Evolutionary conservation across 495 filamentous ascomycete genomes (phyloP), one percentile per base, ranked within the genome.

Genomic region (Daldinia grandis): DNA sequence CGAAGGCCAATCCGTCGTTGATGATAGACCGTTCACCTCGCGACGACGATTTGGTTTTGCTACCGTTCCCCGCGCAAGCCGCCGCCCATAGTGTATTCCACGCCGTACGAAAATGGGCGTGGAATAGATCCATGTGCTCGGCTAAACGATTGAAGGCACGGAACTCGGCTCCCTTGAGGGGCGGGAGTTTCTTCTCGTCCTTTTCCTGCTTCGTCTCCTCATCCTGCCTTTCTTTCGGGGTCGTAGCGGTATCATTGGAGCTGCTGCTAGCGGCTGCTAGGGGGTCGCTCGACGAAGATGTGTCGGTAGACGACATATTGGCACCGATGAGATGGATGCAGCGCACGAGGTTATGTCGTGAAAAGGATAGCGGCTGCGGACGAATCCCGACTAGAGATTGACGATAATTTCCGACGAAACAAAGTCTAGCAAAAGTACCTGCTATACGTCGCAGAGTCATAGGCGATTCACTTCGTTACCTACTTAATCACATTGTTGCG

Each of bases 51-150:
- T 72, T 72, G 21, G 8, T 31, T 66, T 79, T 82, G 59, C 81
- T 81, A 3, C 88, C 84, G 63, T 85, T 85, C 57, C 80, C 78
- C 64, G 78, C 76, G 15, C 76, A 78, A 74, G 83, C 87, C 31
- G 91, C 89, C 27, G 78, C 80, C 78, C 90, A 87, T 50, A 96
- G 84, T 7, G 85, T 72, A 50, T 87, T 90, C 91, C 92, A 97
- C 15, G 87, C 83, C 49, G 82, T 75, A 19, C 92, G 90, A 82
- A 95, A 95, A 80, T 91, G 85, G 66, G 90, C 88, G 81, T 96
- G 93, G 89, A 90, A 92, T 33, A 86, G 81, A 28, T 95, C 88
- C 93, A 97, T 97, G 56, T 87, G 83, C 70, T 91, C 91, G 1
- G 92, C 88, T 68, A 94, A 78, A 14, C 86, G 84, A 79, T 95